Evolutionary conservation across 257 asterid genomes (phyloP).

Genomic region (Scutellaria barbata): DNA sequence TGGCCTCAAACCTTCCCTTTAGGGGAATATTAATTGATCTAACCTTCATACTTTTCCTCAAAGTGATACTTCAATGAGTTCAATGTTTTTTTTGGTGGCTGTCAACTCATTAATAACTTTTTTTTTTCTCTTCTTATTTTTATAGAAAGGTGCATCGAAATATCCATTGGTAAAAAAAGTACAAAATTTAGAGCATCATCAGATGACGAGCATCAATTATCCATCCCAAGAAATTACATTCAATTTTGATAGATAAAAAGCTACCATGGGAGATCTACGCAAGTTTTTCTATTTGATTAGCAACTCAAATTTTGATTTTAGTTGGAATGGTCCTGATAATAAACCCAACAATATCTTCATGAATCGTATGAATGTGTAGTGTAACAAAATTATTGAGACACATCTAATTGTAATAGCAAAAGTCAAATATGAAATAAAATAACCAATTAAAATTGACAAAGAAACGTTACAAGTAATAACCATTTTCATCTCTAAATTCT

Average conservation of each 20-base stretch:
- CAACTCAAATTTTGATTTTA: neutral
- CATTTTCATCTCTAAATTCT: too few relatives aligned
- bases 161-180: neutral
- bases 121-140: neutral
- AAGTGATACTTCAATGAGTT: neutral
- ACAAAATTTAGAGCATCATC: neutral
- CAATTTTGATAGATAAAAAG: neutral
- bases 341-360: too few relatives aligned
- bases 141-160: neutral
- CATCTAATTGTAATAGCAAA: too few relatives aligned
- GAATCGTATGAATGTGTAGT: too few relatives aligned
- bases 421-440: too few relatives aligned
- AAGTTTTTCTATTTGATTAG: neutral
- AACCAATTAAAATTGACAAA: too few relatives aligned
- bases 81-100: constrained; percentile 11
- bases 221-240: neutral
- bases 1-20: constrained; percentile 8
- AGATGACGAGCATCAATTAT: neutral
- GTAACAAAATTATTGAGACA: too few relatives aligned
- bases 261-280: neutral
- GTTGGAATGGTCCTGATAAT: neutral
- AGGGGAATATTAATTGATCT: neutral
- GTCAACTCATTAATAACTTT: neutral
- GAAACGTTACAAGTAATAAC: too few relatives aligned
- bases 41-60: neutral